Percentiles rank a stretch among this genome's conserved stretches.
Evolutionary conservation across 129 eudicot species (phyloP).

Genomic region (Chrysanthemum seticuspe): DNA sequence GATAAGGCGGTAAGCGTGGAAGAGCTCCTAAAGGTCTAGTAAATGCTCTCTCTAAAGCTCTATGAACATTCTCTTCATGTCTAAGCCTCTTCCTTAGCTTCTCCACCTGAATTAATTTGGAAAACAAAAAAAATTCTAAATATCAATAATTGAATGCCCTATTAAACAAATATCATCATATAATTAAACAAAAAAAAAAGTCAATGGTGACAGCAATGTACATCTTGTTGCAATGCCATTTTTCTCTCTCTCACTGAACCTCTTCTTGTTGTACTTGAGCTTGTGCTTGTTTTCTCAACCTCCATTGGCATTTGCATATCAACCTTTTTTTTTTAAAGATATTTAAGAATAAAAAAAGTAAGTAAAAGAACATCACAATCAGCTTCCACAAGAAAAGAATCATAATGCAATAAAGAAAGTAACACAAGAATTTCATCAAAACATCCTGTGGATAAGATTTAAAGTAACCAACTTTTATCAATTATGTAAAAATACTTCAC

Average conservation of each 20-base stretch:
- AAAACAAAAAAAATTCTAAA: not conserved
- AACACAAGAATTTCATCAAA: constrained; percentile 26
- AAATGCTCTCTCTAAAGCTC: constrained; percentile 93
- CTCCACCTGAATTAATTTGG: constrained; percentile 53
- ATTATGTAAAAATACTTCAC: constrained; percentile 23
- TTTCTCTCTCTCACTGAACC: constrained; percentile 63
- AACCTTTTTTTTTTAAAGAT: constrained; percentile 29
- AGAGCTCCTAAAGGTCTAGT: constrained; percentile 88
- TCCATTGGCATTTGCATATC: constrained; percentile 57
- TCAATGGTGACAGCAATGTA: constrained; percentile 44
- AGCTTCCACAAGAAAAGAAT: constrained; percentile 48
- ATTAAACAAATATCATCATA: constrained; percentile 11
- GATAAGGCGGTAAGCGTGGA: constrained; percentile 97
- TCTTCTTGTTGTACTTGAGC: constrained; percentile 40
- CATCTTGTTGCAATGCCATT: constrained; percentile 87
- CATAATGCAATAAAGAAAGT: constrained; percentile 26
- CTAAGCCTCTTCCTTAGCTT: constrained; percentile 84
- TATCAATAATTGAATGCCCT: constrained; percentile 31
- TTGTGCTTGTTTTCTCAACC: constrained; percentile 44
- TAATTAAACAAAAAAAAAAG: constrained; percentile 25
- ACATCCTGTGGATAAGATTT: constrained; percentile 47
- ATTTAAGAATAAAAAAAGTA: constrained; percentile 26
- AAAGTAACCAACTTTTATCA: constrained; percentile 33
- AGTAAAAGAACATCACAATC: constrained; percentile 31
- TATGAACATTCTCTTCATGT: constrained; percentile 93